phyloP scores from a whole-genome alignment of 2,329 filamentous ascomycete species.

The Calonectria pauciramosa region DNA sequence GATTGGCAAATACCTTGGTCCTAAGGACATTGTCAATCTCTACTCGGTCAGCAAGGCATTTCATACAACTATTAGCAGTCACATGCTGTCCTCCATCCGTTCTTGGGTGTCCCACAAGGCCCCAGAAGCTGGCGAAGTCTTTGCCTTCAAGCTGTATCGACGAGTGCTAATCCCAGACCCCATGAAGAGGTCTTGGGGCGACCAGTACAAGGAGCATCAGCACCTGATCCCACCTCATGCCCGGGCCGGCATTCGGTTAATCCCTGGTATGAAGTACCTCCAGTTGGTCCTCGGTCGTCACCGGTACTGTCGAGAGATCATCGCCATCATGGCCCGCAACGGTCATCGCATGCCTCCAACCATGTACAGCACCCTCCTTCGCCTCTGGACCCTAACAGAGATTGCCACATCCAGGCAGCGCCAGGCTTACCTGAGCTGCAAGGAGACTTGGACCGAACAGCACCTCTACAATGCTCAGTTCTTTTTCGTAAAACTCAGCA shows the following conservation, averaged over 20 bases:
- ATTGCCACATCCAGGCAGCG: slow-evolving; percentile 70
- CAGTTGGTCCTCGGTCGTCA: slow-evolving; percentile 75
- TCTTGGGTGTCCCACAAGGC: slow-evolving; percentile 67
- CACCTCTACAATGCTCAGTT: slow-evolving; percentile 74
- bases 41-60: slow-evolving; percentile 76
- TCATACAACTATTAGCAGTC: slow-evolving; percentile 70
- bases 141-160: slow-evolving; percentile 72
- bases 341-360: slow-evolving; percentile 69
- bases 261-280: slow-evolving; percentile 77
- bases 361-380: slow-evolving; percentile 66
- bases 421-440: slow-evolving; percentile 65
- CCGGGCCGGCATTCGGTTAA: slow-evolving; percentile 56
- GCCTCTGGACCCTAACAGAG: slow-evolving; percentile 83
- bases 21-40: slow-evolving; percentile 71
- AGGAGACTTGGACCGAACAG: slow-evolving; percentile 66
- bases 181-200: slow-evolving; percentile 56
- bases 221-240: slow-evolving; percentile 21
- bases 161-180: slow-evolving; percentile 73
- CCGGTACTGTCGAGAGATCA: slow-evolving; percentile 70
- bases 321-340: slow-evolving; percentile 69
- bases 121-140: slow-evolving; percentile 69
- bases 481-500: slow-evolving; percentile 80
- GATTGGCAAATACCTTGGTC: slow-evolving; percentile 66
- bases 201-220: slow-evolving; percentile 31
- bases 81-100: slow-evolving; percentile 71